Evolutionary conservation across 306 rosid species (phyloP).

Genomic region (Hippophae gyantsensis): DNA sequence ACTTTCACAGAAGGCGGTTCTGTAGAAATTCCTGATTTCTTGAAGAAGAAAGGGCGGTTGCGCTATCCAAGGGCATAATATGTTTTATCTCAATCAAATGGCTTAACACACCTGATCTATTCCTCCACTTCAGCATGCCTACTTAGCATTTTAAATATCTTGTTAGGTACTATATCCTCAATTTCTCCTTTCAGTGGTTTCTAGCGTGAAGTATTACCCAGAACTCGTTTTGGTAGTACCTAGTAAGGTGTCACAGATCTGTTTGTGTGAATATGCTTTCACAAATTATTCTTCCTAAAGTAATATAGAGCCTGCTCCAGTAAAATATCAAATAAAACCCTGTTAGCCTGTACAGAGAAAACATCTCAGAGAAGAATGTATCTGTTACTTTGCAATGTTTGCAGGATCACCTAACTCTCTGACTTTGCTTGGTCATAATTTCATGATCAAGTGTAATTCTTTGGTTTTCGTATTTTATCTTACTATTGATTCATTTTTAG

Average conservation of each 20-base stretch:
- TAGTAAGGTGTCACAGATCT: slow-evolving; percentile 16
- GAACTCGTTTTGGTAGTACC: slow-evolving; percentile 28
- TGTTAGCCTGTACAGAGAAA: slow-evolving; percentile 26
- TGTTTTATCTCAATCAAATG: slow-evolving; percentile 3
- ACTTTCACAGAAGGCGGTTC: slow-evolving; percentile 51
- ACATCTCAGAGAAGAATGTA: not conserved
- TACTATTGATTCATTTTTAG: too few species aligned
- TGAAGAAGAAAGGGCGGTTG: slow-evolving; percentile 92
- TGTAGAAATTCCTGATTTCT: slow-evolving; percentile 88
- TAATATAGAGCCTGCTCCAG: slow-evolving; percentile 2
- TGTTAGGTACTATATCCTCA: slow-evolving; percentile 29
- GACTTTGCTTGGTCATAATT: too few species aligned
- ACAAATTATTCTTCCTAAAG: not conserved
- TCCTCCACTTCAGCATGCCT: slow-evolving; percentile 23
- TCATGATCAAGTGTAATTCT: too few species aligned
- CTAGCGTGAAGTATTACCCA: slow-evolving; percentile 27
- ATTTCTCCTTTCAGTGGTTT: slow-evolving; percentile 26
- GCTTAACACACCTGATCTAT: slow-evolving; percentile 13
- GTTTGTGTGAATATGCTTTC: slow-evolving; percentile 9
- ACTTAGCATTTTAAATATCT: slow-evolving; percentile 27
- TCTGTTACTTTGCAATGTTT: too few species aligned
- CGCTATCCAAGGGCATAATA: slow-evolving; percentile 77
- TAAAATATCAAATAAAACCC: slow-evolving; percentile 11
- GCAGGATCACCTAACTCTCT: too few species aligned
- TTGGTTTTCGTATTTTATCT: too few species aligned